phyloP scores from a whole-genome alignment of 2,329 filamentous ascomycete species.

The Sclerotinia minor region DNA sequence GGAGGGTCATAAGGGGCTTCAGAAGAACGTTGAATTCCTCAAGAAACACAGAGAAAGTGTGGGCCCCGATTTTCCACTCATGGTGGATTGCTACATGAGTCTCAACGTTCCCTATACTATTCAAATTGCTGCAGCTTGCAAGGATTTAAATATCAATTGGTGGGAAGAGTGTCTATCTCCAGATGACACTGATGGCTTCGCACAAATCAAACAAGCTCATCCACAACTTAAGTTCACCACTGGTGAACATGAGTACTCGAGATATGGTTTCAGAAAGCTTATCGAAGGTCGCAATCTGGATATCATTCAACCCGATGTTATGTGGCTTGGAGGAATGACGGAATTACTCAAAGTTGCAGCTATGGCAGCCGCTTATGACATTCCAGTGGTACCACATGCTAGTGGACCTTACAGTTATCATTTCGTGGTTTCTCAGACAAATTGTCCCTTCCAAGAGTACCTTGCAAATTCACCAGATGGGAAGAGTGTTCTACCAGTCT shows the following conservation, averaged over 20 bases:
- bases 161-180: constrained; percentile 94
- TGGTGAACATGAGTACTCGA: constrained; percentile 92
- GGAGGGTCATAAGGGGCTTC: constrained; percentile 76
- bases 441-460: constrained; percentile 95
- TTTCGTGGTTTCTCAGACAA: constrained; percentile 90
- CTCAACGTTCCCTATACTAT: constrained; percentile 92
- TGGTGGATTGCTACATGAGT: constrained; percentile 98
- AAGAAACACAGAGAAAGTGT: constrained; percentile 80
- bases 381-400: constrained; percentile 92
- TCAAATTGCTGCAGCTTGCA: constrained; percentile 79
- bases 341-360: constrained; percentile 87
- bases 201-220: constrained; percentile 85
- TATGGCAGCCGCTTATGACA: constrained; percentile 88
- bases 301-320: constrained; percentile 93
- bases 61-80: constrained; percentile 86
- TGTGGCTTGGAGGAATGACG: constrained; percentile 94
- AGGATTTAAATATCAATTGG: constrained; percentile 89
- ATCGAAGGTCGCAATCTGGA: constrained; percentile 89
- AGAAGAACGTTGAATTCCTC: constrained; percentile 87
- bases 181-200: constrained; percentile 89
- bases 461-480: constrained; percentile 91
- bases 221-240: constrained; percentile 92
- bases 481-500: constrained; percentile 85
- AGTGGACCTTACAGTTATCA: constrained; percentile 95
- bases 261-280: constrained; percentile 92